Base-by-base conservation (phyloP, 805 yeast species). In the Myxozyma mucilagina region DNA sequence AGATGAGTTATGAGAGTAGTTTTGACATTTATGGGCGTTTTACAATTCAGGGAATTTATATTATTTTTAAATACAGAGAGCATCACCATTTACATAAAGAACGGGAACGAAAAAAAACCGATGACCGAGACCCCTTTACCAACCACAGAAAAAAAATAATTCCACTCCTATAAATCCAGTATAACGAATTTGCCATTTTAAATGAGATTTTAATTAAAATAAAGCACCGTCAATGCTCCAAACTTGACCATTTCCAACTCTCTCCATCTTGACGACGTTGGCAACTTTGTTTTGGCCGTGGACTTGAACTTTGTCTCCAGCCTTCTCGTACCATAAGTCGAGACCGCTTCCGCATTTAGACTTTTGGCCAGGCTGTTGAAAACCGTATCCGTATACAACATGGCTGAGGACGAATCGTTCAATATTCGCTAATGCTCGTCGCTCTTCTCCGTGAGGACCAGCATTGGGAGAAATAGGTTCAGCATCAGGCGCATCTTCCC, bases 401-500 rank as follows among this genome's bases (percentile, higher is more conserved):
- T 90, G 96, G 43, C 86, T 81, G 60, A 81, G 77, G 34, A 89
- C 79, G 67, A 87, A 90, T 61, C 76, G 76, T 56, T 79, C 72
- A 39, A 87, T 73, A 71, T 90, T 90, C 14, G 75, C 69, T 20
- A 75, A 71, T 4, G 84, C 79, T 0, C 80, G 74, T 35, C 75
- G 72, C 57, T 86, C 90, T 48, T 80, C 79, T 16, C 59, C 80
- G 52, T 52, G 60, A n/a, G 48, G 50, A 4, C 59, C 59, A 43
- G 45, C 55, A 18, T 36, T 35, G 20, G 45, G 45, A 31, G 72
- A 69, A 24, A 71, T 71, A 36, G 72, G 75, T 6, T 75, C 78
- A 24, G 77, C 77, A 14, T 83, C 76, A 4, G 76, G 68, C 7
- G 96, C 96, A 72, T 87, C 90, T 70, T 87, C 86, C 96, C 96